Evolutionary conservation across 768 basidiomycete genomes (phyloP).

Genomic region (Zangia roseola): DNA sequence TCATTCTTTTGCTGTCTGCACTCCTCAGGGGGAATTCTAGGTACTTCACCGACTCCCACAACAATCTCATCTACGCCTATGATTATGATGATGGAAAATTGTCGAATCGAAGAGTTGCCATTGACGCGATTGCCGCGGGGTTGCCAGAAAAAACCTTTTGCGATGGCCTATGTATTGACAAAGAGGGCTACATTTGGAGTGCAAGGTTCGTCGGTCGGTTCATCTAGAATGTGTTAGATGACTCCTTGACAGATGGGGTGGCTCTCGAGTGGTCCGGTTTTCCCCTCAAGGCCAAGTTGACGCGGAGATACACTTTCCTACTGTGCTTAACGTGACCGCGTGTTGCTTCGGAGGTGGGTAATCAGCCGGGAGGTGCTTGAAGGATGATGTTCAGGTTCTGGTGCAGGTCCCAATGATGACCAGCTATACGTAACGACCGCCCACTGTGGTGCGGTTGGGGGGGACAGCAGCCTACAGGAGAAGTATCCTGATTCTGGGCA

Average conservation of each 20-base stretch:
- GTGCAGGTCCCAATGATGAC: conserved; percentile 56
- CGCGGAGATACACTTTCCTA: conserved; percentile 57
- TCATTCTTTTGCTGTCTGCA: conserved; percentile 3
- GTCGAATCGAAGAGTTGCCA: conserved; percentile 53
- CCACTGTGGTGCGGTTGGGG: conserved; percentile 59
- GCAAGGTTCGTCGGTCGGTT: conserved; percentile 41
- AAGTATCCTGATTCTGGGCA: conserved; percentile 36
- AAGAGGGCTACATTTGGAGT: conserved; percentile 64
- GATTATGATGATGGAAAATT: conserved; percentile 49
- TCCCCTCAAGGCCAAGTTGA: conserved; percentile 53
- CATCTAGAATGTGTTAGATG: neutral
- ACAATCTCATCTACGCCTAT: conserved; percentile 67
- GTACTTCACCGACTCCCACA: conserved; percentile 68
- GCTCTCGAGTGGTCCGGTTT: conserved; percentile 57
- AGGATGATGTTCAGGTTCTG: neutral
- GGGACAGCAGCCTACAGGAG: conserved; percentile 41
- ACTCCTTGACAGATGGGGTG: conserved; percentile 54
- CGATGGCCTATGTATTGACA: conserved; percentile 68
- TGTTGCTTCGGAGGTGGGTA: conserved; percentile 57
- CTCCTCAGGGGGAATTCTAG: conserved; percentile 33
- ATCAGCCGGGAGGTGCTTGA: conserved; percentile 1
- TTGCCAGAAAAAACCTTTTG: conserved; percentile 50
- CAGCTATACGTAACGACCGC: conserved; percentile 55
- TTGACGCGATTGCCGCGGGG: conserved; percentile 56
- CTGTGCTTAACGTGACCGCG: conserved; percentile 61